phyloP scores from a whole-genome alignment of 192 early-diverging fungal genomes.

The Gamsiella multidivaricata region DNA sequence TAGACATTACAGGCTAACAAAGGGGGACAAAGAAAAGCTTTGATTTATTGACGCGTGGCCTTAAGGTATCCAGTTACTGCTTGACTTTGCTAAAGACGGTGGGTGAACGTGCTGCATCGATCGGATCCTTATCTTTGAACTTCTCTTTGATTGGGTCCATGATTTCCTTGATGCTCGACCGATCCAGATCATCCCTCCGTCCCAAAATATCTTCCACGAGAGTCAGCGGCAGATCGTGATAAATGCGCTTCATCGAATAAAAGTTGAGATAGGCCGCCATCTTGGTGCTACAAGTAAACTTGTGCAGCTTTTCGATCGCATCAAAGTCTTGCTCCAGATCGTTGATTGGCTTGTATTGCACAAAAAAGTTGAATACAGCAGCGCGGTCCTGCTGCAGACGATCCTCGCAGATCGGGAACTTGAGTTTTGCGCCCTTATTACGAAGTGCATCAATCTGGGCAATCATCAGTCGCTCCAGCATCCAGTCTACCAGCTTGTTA shows the following conservation, averaged over 20 bases:
- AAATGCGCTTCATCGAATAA: conserved; percentile 88
- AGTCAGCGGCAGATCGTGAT: conserved; percentile 90
- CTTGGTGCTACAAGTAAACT: conserved; percentile 83
- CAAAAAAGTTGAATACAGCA: conserved; percentile 81
- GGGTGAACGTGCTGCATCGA: conserved; percentile 55
- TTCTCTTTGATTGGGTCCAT: conserved; percentile 84
- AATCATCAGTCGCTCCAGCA: conserved; percentile 87
- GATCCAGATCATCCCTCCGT: conserved; percentile 93
- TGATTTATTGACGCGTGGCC: too few relatives aligned
- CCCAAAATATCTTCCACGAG: conserved; percentile 92
- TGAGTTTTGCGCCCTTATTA: conserved; percentile 82
- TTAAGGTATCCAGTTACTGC: conserved; percentile 32
- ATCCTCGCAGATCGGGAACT: conserved; percentile 72
- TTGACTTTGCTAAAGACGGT: conserved; percentile 70
- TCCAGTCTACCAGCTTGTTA: conserved; percentile 85
- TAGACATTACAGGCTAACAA: too few relatives aligned
- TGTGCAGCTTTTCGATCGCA: conserved; percentile 83
- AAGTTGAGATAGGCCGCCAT: conserved; percentile 92
- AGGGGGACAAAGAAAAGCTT: too few relatives aligned
- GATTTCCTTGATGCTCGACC: conserved; percentile 83
- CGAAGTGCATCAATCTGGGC: conserved; percentile 87
- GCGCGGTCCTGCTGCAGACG: conserved; percentile 82
- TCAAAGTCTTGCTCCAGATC: conserved; percentile 86
- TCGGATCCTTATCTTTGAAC: conserved; percentile 66
- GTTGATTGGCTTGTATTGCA: conserved; percentile 72